A percentile compares a stretch with the other conserved stretches of the same genome.
Conservation (phyloP, 1,284 basidiomycete genomes). For the Phellinidium pouzarii region DNA sequence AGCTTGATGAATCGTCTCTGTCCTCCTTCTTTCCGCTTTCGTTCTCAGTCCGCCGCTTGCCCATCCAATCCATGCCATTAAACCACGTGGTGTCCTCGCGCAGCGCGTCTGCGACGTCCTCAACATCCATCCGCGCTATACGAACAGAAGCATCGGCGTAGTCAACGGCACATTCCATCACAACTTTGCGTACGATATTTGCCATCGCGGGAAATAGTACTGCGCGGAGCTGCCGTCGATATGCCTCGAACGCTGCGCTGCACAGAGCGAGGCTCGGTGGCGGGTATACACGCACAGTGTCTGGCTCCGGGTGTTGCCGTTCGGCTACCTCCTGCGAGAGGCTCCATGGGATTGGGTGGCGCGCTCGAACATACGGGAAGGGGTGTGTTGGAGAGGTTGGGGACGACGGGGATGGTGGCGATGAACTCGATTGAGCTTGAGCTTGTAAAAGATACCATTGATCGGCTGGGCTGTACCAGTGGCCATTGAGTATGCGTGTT, state of each 20-base stretch:
- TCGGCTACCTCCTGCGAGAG: constrained; percentile 25
- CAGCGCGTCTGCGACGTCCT: constrained; percentile 52
- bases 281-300: constrained; percentile 37
- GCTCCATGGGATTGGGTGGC: constrained; percentile 66
- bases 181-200: constrained; percentile 56
- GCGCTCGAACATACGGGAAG: constrained; percentile 38
- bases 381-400: constrained; percentile 22
- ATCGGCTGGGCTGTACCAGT: constrained; percentile 67
- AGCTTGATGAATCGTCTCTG: constrained; percentile 37
- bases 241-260: constrained; percentile 51
- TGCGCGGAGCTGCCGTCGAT: constrained; percentile 46
- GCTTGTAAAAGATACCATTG: constrained; percentile 39
- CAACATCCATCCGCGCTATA: constrained; percentile 47
- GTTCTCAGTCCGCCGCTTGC: constrained; percentile 19
- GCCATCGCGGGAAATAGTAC: constrained; percentile 57
- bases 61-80: constrained; percentile 57
- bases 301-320: constrained; percentile 40
- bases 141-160: constrained; percentile 37
- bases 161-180: constrained; percentile 49
- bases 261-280: constrained; percentile 52
- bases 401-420: not conserved
- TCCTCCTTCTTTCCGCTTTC: constrained; percentile 27
- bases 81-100: constrained; percentile 58
- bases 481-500: constrained; percentile 60
- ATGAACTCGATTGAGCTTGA: constrained; percentile 11